Base-by-base conservation (phyloP, 805 yeast species). In the Pichia scutulata region DNA sequence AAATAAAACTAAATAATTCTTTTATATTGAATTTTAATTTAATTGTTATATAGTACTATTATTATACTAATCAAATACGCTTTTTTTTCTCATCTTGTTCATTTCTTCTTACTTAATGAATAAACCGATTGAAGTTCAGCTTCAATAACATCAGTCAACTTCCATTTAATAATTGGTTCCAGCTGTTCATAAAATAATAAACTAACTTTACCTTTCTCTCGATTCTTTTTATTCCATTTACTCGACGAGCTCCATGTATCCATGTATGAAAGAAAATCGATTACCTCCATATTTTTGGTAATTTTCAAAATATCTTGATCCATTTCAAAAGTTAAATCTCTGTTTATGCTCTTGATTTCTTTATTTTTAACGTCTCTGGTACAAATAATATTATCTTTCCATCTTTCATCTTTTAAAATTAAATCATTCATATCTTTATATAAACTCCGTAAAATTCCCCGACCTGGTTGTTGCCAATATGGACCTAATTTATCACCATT, bases 381-480 rank as follows among this genome's bases (percentile, higher is more conserved):
- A 37, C 55, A 63, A 12, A 66, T 63, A 41, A 61, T 55, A 12
- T 72, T 60, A 52, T 65, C 64, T 21, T 41, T 39, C 52, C 62
- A 66, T 16, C 57, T 44, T 9, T 59, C 51, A 2, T 65, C 69
- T 0, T 48, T 25, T 2, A 84, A 81, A 4, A 75, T 57, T 36
- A 69, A 62, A 6, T 59, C 62, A 49, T 67, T 64, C 6, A 81
- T 70, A 12, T 69, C 76, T 16, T 55, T 59, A 54, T 76, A 72
- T 51, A 73, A 60, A 7, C 68, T 54, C 47, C 82, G 68, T 33
- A 90, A 64, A 14, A 76, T 67, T 7, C 60, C 48, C 44, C 95
- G 71, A 0, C 97, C 97, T 0, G 95, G 93, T 57, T 84, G 85
- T 58, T 87, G 86, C 97, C 97, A 90, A 61, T 79, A 79, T 0